Evolutionary conservation across 78 protist genomes (phyloP), one percentile per base, ranked within the genome.

Genomic region (Mantamonas sphyraenae): DNA sequence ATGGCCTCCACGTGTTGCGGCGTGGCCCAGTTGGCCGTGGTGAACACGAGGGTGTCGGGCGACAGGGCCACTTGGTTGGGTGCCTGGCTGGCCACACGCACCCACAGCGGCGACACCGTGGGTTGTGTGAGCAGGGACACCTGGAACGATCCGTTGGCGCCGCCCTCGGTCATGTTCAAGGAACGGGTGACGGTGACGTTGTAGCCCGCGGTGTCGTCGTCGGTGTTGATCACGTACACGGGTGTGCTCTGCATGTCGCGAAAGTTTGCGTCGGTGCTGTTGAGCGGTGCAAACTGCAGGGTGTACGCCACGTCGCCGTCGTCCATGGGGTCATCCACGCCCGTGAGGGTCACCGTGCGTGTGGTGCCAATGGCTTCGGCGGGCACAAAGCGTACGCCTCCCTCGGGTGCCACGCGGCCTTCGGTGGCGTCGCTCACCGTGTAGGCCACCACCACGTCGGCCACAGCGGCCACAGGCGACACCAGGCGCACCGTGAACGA

Each of bases 291-390:
- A 10, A 42, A 42, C 47, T 2, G 7, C 31, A 64, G 60, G 31
- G 70, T 35, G 70, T 35, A 64, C 33, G 33, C 10, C 10, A 64
- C 70, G 56, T 42, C 56, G 45, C 56, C 70, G 28, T 64, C 70
- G 22, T 35, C 70, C 51, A 35, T 35, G 37, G 24, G 22, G 31
- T 64, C 70, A 33, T 64, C 70, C 3, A 47, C 12, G 20, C 50
- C 70, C 12, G 70, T 64, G 50, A 64, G 37, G 24, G 70, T 64
- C 47, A 42, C 47, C 47, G 47, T 42, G 22, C 10, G 47, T 10
- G 47, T 5, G 5, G 47, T 42, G 47, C n/a, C n/a, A n/a, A n/a
- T n/a, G n/a, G n/a, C n/a, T n/a, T n/a, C n/a, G n/a, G n/a, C n/a
- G n/a, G n/a, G n/a, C n/a, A n/a, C n/a, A n/a, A n/a, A n/a, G n/a